Percentiles rank a stretch among this genome's conserved stretches.
These are phyloP conservation scores for Atkinsonella hypoxylon DNA, from an alignment of 2,329 filamentous ascomycete species.

Conservation along the genomic window DNA sequence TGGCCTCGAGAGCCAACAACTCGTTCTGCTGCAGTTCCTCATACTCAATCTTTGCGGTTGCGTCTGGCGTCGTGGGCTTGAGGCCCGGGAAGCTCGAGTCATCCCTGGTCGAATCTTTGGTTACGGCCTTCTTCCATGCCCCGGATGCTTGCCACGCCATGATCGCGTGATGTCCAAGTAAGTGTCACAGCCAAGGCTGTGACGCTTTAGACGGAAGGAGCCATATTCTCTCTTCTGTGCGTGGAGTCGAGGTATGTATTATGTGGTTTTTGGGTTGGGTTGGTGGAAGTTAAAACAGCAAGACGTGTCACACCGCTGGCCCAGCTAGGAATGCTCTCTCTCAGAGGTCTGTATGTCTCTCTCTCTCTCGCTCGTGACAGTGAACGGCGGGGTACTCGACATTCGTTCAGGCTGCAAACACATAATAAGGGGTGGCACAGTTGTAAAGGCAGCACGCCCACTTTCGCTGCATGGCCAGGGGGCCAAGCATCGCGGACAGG, in stretches of 20 bases:
- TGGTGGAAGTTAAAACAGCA: neutral
- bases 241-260: neutral
- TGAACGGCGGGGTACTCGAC: neutral
- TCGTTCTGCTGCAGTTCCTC: slow-evolving; percentile 80
- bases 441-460: neutral
- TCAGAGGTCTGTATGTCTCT: too few species aligned
- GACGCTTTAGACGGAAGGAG: slow-evolving; percentile 34
- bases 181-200: slow-evolving; percentile 43
- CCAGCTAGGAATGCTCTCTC: neutral
- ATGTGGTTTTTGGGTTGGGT: neutral
- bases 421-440: too few species aligned
- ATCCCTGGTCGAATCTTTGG: slow-evolving; percentile 28
- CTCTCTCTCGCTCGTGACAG: neutral
- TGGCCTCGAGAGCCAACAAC: slow-evolving; percentile 71
- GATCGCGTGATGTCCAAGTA: slow-evolving; percentile 21
- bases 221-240: slow-evolving; percentile 23
- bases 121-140: slow-evolving; percentile 36
- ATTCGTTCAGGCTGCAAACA: neutral
- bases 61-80: slow-evolving; percentile 28
- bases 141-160: slow-evolving; percentile 42
- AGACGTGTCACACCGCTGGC: neutral
- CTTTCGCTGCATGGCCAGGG: too few species aligned
- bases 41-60: slow-evolving; percentile 49
- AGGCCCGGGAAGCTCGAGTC: slow-evolving; percentile 41
- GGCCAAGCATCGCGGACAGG: neutral